Percentiles rank a stretch among this genome's conserved stretches.
Conservation (phyloP, 371 early-diverging fungal genomes). For the Lichtheimia ramosa region DNA sequence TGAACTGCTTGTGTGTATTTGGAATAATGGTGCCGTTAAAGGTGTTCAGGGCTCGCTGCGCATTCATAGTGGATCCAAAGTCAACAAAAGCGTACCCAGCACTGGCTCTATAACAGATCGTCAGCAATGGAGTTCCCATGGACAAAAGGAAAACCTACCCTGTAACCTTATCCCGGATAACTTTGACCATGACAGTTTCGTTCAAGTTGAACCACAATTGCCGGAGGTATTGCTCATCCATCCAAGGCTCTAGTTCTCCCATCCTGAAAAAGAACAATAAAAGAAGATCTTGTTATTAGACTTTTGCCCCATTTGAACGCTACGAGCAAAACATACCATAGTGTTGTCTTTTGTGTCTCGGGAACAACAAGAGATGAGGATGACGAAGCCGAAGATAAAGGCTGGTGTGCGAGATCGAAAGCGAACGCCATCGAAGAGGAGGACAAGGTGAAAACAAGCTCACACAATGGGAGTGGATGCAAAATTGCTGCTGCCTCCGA, state of each 20-base stretch:
- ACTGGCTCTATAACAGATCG: slow-evolving; percentile 36
- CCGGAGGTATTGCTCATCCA: slow-evolving; percentile 78
- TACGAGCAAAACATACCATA: slow-evolving; percentile 7
- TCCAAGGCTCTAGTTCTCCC: slow-evolving; percentile 86
- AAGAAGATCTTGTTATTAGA: background rate
- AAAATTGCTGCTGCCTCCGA: too few relatives aligned
- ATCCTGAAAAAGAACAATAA: slow-evolving; percentile 47
- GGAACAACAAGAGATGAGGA: slow-evolving; percentile 11
- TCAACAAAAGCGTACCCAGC: slow-evolving; percentile 83
- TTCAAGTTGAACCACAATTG: slow-evolving; percentile 71
- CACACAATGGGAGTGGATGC: too few relatives aligned
- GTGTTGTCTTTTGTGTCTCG: slow-evolving; percentile 12
- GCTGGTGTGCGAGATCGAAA: slow-evolving; percentile 13
- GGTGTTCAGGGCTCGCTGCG: slow-evolving; percentile 26
- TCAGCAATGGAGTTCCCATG: slow-evolving; percentile 2
- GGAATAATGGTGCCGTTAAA: slow-evolving; percentile 83
- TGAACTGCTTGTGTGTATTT: slow-evolving; percentile 74
- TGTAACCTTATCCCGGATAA: slow-evolving; percentile 80
- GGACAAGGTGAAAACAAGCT: background rate
- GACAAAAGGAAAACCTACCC: slow-evolving; percentile 46
- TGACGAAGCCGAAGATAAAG: slow-evolving; percentile 14
- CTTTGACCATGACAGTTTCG: slow-evolving; percentile 79
- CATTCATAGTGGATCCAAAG: slow-evolving; percentile 50
- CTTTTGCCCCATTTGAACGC: background rate
- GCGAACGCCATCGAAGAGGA: slow-evolving; percentile 14